A percentile compares a stretch with the other conserved stretches of the same genome.
Conservation (phyloP, 1,139 yeast genomes). For the Blastobotrys aristatus region DNA sequence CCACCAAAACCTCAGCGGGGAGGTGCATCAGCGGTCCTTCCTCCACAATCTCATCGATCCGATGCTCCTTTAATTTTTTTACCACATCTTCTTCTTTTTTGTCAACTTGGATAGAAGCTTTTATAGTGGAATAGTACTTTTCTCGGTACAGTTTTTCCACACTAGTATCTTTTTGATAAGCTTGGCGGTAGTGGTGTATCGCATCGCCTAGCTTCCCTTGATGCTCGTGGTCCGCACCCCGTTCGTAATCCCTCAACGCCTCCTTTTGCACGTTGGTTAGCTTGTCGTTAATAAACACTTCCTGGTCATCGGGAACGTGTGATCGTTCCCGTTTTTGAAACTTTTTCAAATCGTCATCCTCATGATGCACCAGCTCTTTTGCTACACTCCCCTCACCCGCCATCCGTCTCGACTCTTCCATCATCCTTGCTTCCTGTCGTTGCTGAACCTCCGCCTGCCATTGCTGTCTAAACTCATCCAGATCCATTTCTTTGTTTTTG, state of each 20-base stretch:
- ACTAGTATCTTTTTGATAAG: constrained; percentile 50
- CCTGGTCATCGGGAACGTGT: constrained; percentile 7
- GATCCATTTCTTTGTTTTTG: constrained; percentile 2
- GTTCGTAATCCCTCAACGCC: constrained; percentile 63
- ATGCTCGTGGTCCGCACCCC: constrained; percentile 66
- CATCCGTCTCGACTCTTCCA: not conserved
- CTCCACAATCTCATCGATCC: constrained; percentile 32
- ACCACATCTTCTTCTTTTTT: constrained; percentile 13
- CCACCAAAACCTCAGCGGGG: constrained; percentile 60
- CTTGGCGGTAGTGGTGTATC: constrained; percentile 63
- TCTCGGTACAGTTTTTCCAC: constrained; percentile 68
- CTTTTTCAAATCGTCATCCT: constrained; percentile 1
- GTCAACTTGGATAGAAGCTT: constrained; percentile 6
- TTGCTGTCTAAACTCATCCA: constrained; percentile 15
- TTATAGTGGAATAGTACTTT: constrained; percentile 33
- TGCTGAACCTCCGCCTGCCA: constrained; percentile 16
- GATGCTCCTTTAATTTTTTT: constrained; percentile 7
- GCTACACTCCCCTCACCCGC: no score
- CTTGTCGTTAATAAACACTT: constrained; percentile 18
- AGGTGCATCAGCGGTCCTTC: constrained; percentile 50
- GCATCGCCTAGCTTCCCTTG: constrained; percentile 81
- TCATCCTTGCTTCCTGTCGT: constrained; percentile 4
- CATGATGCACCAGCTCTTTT: constrained; percentile 3
- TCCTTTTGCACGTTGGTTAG: constrained; percentile 19
- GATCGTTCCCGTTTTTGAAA: not conserved